A percentile compares a stretch with the other conserved stretches of the same genome.
phyloP scores from a whole-genome alignment of 257 asterid species.

The Verbena officinalis region DNA sequence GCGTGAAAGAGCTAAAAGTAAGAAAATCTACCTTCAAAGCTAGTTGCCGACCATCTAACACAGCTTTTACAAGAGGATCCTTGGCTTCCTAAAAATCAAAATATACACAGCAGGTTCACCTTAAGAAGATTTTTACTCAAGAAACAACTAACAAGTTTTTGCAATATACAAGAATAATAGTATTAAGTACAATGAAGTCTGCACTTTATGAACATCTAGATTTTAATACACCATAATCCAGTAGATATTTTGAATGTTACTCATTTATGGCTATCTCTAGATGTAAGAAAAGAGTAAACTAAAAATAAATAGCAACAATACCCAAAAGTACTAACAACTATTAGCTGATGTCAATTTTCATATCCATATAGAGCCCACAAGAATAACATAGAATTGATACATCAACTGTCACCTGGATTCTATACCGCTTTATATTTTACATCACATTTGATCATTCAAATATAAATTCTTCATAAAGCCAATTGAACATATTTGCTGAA shows the following conservation, averaged over 20 bases:
- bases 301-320: slow-evolving; percentile 2
- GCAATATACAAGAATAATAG: background rate
- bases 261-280: background rate
- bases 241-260: slow-evolving; percentile 4
- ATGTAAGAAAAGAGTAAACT: slow-evolving; percentile 12
- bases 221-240: slow-evolving; percentile 15
- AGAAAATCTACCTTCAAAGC: slow-evolving; percentile 77
- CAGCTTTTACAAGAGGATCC: slow-evolving; percentile 95
- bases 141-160: slow-evolving; percentile 12
- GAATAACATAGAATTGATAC: slow-evolving; percentile 13
- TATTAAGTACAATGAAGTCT: slow-evolving; percentile 9
- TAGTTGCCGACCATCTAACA: slow-evolving; percentile 96
- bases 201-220: slow-evolving; percentile 18
- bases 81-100: slow-evolving; percentile 72
- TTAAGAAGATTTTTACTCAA: slow-evolving; percentile 7
- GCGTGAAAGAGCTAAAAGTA: slow-evolving; percentile 10
- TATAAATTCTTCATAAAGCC: background rate
- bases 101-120: slow-evolving; percentile 29
- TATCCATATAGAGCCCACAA: background rate
- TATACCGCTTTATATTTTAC: slow-evolving; percentile 14
- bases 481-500: slow-evolving; percentile 10
- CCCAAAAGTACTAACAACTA: background rate
- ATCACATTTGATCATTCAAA: slow-evolving; percentile 17
- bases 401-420: slow-evolving; percentile 6
- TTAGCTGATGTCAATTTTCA: background rate